These are phyloP conservation scores for Anastatica hierochuntica DNA, from an alignment of 345 rosid genomes.

Conservation along the genomic window DNA sequence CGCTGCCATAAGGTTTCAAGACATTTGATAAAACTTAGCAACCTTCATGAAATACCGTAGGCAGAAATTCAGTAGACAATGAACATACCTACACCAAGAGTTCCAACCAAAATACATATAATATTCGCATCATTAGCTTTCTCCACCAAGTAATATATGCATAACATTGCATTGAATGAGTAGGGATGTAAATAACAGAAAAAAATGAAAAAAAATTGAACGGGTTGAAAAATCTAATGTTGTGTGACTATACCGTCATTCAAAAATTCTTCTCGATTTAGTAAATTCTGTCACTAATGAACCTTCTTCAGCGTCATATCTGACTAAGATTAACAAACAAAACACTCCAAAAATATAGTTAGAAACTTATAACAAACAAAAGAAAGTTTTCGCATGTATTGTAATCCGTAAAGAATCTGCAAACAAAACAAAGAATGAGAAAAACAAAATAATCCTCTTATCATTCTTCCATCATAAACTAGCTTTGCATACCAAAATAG, in stretches of 20 bases:
- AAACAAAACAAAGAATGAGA: not conserved
- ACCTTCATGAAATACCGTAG: not conserved
- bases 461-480: not conserved
- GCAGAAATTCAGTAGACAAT: slow-evolving; percentile 1
- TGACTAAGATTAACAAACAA: slow-evolving; percentile 47
- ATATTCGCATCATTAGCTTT: slow-evolving; percentile 94
- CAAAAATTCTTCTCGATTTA: no score
- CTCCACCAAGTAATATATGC: slow-evolving; percentile 88
- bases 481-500: slow-evolving; percentile 42
- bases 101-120: slow-evolving; percentile 85
- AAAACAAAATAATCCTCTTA: not conserved
- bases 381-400: no score
- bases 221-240: not conserved
- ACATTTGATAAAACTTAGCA: no score
- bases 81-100: slow-evolving; percentile 87
- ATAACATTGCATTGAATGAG: slow-evolving; percentile 14
- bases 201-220: not conserved
- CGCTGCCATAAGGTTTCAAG: no score
- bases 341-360: slow-evolving; percentile 3
- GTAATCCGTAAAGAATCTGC: slow-evolving; percentile 86
- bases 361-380: no score
- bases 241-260: no score
- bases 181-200: no score
- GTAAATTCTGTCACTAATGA: no score
- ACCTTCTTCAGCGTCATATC: slow-evolving; percentile 70